Evolutionary conservation across 805 yeast species (phyloP), one percentile per base, ranked within the genome.

Genomic region (Cyberlindnera euphorbiae): DNA sequence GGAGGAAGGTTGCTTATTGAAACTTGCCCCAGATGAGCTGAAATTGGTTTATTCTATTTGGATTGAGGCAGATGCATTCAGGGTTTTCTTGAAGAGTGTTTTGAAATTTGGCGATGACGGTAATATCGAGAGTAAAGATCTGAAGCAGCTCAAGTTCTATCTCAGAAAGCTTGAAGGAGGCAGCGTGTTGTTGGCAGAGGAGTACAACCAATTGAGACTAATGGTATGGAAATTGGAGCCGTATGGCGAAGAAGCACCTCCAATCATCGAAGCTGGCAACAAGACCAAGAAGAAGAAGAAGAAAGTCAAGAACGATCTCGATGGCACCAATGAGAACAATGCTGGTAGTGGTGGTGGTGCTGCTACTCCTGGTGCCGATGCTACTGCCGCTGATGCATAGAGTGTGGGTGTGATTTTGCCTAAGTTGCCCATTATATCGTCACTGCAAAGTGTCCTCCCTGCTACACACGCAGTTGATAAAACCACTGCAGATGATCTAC

Each of bases 141-240:
- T 59, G 6, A 36, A 46, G 3, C 49, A 59, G 41, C 32, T 73
- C 22, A 62, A 69, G 33, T 69, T 66, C 39, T 66, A 63, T 33
- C 42, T 73, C 36, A 59, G 78, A 35, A 75, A 76, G 49, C 42
- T 75, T 26, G 67, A 63, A 30, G 80, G 77, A 4, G 59, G 70
- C 13, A 59, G 59, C 29, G 47, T 67, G 2, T 24, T 58, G 30
- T 40, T 66, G 26, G 40, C 45, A 2, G 44, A 58, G 53, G 75
- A 66, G 36, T 52, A 42, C 32, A 58, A 53, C 36, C 49, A 36
- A 23, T 38, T 60, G 41, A 51, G 61, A 30, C 50, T 42, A 23
- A 31, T 47, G 41, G 28, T 53, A 2, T 58, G 58, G 46, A 28
- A 42, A 27, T 26, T 47, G 26, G 58, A 50, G 14, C 64, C 59